Evolutionary conservation across 179 eudicot species (phyloP).

Genomic region (Heliamphora pulchella): DNA sequence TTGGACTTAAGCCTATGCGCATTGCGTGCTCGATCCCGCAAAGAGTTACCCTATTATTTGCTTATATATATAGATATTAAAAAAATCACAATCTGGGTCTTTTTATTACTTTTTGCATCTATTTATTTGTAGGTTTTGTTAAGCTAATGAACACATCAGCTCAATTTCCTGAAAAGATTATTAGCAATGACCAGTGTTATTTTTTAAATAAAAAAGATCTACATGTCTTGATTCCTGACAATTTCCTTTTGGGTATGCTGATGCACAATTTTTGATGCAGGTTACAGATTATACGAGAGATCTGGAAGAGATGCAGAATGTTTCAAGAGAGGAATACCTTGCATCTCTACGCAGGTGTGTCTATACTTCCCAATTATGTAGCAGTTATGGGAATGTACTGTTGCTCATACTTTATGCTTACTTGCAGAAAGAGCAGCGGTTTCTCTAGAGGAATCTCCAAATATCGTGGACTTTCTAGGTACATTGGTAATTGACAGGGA

Average conservation of each 20-base stretch:
- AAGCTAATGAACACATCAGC: not conserved
- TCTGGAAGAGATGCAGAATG: slow-evolving; percentile 94
- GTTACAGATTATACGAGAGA: slow-evolving; percentile 90
- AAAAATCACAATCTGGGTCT: not conserved
- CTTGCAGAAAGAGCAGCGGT: slow-evolving; percentile 95
- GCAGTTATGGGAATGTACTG: not conserved
- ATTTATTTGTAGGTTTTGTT: not conserved
- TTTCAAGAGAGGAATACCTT: slow-evolving; percentile 95
- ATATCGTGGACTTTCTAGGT: slow-evolving; percentile 92
- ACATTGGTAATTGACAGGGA: slow-evolving; percentile 12
- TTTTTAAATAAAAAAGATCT: not conserved
- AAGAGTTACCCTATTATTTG: too few relatives aligned
- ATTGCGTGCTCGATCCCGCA: too few relatives aligned
- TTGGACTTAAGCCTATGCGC: too few relatives aligned
- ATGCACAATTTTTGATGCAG: slow-evolving; percentile 38
- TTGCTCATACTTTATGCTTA: slow-evolving; percentile 24
- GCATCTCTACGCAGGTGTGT: slow-evolving; percentile 84
- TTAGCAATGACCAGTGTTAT: not conserved
- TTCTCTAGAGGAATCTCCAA: slow-evolving; percentile 90
- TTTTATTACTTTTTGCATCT: not conserved
- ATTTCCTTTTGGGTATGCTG: not conserved
- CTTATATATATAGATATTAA: too few relatives aligned
- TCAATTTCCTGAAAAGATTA: not conserved
- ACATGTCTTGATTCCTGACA: not conserved
- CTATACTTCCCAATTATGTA: slow-evolving; percentile 5